Evolutionary conservation across 306 rosid species (phyloP).

Genomic region (Herpetospermum pedunculosum): DNA sequence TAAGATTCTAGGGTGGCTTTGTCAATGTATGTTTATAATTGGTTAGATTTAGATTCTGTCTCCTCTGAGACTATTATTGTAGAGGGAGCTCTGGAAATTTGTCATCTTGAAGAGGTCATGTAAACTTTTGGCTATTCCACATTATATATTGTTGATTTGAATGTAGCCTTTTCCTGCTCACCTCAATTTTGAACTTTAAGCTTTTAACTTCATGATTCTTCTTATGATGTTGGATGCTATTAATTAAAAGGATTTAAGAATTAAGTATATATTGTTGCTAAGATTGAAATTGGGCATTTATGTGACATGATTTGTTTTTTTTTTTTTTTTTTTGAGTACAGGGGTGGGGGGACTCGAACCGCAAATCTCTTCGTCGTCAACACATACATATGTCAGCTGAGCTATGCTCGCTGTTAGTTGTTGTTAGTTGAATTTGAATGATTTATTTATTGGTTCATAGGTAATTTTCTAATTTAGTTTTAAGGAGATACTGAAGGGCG

Average conservation of each 20-base stretch:
- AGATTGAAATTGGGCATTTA: neutral
- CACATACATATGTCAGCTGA: too few relatives aligned
- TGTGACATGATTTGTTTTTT: neutral
- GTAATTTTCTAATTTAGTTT: too few relatives aligned
- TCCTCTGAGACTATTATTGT: conserved; percentile 2
- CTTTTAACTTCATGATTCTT: neutral
- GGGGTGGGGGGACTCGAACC: too few relatives aligned
- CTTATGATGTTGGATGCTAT: neutral
- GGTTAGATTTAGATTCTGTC: conserved; percentile 1
- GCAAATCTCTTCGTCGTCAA: too few relatives aligned
- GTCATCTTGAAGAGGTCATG: conserved; percentile 1
- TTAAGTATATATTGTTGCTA: neutral
- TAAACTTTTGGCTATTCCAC: neutral
- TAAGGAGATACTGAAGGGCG: too few relatives aligned
- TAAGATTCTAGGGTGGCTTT: neutral
- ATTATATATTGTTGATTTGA: neutral
- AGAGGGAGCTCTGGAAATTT: neutral
- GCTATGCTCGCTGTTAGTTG: too few relatives aligned
- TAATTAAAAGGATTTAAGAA: neutral
- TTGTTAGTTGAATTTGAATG: neutral
- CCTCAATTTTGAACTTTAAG: neutral
- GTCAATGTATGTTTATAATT: conserved; percentile 3
- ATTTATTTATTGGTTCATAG: too few relatives aligned
- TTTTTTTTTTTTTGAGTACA: too few relatives aligned
- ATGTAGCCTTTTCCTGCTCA: neutral